Percentiles rank a stretch among this genome's conserved stretches.
Conservation (phyloP, 2,329 filamentous ascomycete genomes). For the Lecanosticta acicola region DNA sequence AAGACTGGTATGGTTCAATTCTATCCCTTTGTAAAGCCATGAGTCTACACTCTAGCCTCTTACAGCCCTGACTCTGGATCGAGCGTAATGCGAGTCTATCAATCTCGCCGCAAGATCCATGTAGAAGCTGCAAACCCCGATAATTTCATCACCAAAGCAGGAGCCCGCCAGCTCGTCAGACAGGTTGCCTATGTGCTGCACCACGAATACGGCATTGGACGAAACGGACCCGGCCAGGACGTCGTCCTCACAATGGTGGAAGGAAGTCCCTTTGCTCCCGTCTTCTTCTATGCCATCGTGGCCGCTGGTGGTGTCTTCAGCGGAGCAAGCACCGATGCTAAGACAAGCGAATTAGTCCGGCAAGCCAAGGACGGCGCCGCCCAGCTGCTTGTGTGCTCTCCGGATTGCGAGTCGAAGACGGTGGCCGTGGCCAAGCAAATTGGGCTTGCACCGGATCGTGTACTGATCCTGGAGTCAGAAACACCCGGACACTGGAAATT, state of each 20-base stretch:
- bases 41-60: too few relatives aligned
- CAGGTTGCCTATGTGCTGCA: slow-evolving; percentile 52
- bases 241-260: slow-evolving; percentile 53
- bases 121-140: slow-evolving; percentile 52
- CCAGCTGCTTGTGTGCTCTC: slow-evolving; percentile 39
- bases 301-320: slow-evolving; percentile 55
- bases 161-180: slow-evolving; percentile 45
- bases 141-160: slow-evolving; percentile 48
- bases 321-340: slow-evolving; percentile 46
- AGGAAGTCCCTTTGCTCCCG: slow-evolving; percentile 50
- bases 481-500: too few relatives aligned
- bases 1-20: too few relatives aligned
- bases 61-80: too few relatives aligned
- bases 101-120: slow-evolving; percentile 51
- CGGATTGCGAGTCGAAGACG: too few relatives aligned
- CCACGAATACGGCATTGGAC: slow-evolving; percentile 49
- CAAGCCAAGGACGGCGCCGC: slow-evolving; percentile 40
- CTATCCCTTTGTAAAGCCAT: too few relatives aligned
- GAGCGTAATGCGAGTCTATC: too few relatives aligned
- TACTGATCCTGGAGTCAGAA: too few relatives aligned
- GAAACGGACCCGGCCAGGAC: slow-evolving; percentile 42
- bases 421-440: too few relatives aligned
- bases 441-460: too few relatives aligned
- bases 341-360: slow-evolving; percentile 45
- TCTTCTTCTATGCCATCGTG: slow-evolving; percentile 51